A percentile compares a stretch with the other conserved stretches of the same genome.
phyloP scores from a whole-genome alignment of 23 red algal genomes.

The Gracilaria domingensis region DNA sequence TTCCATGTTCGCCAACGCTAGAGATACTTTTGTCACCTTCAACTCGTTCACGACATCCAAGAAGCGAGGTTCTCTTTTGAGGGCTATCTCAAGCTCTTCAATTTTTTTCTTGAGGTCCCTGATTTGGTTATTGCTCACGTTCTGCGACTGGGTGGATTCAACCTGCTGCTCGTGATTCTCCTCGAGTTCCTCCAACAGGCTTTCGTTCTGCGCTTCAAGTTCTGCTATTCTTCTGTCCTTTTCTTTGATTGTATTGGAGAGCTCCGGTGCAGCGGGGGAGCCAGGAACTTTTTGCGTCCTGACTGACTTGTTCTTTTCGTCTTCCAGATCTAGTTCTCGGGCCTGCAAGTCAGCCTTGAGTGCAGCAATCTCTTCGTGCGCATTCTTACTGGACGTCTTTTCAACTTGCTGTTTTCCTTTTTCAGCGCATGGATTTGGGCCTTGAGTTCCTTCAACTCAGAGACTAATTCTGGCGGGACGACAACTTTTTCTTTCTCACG shows the following conservation, averaged over 20 bases:
- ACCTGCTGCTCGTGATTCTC: constrained; percentile 44
- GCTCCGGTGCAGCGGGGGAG: not conserved
- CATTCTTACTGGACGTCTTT: constrained; percentile 38
- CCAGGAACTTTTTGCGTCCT: not conserved
- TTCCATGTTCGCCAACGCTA: constrained; percentile 82
- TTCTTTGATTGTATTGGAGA: constrained; percentile 59
- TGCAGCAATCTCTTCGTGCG: constrained; percentile 56
- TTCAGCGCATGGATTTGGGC: constrained; percentile 29
- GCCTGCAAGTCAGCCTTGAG: constrained; percentile 60
- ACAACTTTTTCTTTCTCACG: constrained; percentile 23
- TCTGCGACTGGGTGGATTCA: not conserved
- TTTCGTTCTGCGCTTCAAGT: constrained; percentile 64
- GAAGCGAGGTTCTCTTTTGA: constrained; percentile 77
- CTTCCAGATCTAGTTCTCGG: constrained; percentile 64
- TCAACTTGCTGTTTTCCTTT: constrained; percentile 62
- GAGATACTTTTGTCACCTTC: constrained; percentile 80
- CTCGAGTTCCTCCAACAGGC: constrained; percentile 62
- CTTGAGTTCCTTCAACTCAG: constrained; percentile 66
- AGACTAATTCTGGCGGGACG: constrained; percentile 23
- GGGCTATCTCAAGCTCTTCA: constrained; percentile 62
- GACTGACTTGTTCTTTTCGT: constrained; percentile 17
- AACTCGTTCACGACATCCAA: constrained; percentile 83
- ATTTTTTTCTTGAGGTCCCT: constrained; percentile 54
- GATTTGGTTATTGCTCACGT: not conserved
- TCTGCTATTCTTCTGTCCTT: constrained; percentile 61